Evolutionary conservation across 768 basidiomycete species (phyloP).

Genomic region (Lactifluus echinatus): DNA sequence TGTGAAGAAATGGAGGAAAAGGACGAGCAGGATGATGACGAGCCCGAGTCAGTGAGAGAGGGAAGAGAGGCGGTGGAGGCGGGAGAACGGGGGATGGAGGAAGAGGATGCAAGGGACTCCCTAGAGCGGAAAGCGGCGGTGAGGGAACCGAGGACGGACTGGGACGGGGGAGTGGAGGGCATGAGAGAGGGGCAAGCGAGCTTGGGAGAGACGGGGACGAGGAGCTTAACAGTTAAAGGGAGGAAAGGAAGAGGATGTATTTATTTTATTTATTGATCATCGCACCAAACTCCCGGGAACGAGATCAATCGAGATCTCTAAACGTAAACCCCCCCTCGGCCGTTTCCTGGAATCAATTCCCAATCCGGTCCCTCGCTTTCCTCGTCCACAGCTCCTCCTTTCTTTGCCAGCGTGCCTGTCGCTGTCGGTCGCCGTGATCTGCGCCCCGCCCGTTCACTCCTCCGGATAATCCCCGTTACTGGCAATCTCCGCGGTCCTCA

Average conservation of each 20-base stretch:
- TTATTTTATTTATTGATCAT: conserved; percentile 6
- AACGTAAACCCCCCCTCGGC: conserved; percentile 16
- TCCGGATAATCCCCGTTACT: conserved; percentile 14
- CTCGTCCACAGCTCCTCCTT: not conserved
- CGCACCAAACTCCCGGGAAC: not conserved
- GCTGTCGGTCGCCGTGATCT: not conserved
- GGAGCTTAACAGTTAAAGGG: conserved; percentile 9
- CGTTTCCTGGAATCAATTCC: conserved; percentile 3
- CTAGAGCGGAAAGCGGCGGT: conserved; percentile 13
- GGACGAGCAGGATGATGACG: conserved; percentile 23
- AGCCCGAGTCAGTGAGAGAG: conserved; percentile 22
- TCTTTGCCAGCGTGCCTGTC: too few species aligned
- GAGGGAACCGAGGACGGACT: conserved; percentile 12
- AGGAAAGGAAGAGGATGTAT: conserved; percentile 2
- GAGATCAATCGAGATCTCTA: conserved; percentile 9
- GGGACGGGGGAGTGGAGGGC: not conserved
- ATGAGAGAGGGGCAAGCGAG: conserved; percentile 1
- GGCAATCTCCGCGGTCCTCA: conserved; percentile 12
- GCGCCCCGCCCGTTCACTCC: not conserved
- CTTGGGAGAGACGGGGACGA: not conserved
- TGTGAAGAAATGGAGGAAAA: conserved; percentile 7
- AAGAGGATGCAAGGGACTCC: conserved; percentile 15
- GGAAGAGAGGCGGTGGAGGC: conserved; percentile 20
- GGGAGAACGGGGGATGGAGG: conserved; percentile 15
- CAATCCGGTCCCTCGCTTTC: conserved; percentile 8